Percentiles rank a stretch among this genome's conserved stretches.
Conservation (phyloP, 106 monocot genomes). For the Apostasia ramifera region DNA sequence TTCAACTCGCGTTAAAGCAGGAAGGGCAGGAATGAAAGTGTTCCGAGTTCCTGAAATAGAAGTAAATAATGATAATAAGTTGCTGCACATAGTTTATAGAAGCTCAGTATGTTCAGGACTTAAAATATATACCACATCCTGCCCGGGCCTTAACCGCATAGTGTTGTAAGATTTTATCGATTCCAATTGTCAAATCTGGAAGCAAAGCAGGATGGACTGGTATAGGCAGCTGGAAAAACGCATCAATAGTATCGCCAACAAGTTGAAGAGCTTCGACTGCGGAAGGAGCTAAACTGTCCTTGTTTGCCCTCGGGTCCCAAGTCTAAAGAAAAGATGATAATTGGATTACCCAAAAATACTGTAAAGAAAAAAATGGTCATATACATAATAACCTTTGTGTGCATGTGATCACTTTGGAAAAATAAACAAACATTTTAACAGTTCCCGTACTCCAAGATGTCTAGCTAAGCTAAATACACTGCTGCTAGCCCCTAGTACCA, state of each 20-base stretch:
- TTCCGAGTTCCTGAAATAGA: conserved; percentile 59
- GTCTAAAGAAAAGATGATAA: conserved; percentile 23
- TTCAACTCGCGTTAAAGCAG: conserved; percentile 77
- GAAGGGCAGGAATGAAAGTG: conserved; percentile 66
- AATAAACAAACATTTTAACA: too few relatives aligned
- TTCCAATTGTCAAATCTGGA: conserved; percentile 64
- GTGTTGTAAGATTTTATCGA: conserved; percentile 73
- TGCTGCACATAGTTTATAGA: not conserved
- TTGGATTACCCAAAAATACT: too few relatives aligned
- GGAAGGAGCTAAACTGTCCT: conserved; percentile 72
- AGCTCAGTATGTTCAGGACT: not conserved
- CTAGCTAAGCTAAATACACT: too few relatives aligned
- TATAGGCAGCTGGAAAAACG: conserved; percentile 86
- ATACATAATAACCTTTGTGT: too few relatives aligned
- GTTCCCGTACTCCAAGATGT: too few relatives aligned
- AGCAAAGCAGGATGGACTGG: conserved; percentile 71
- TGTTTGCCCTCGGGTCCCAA: conserved; percentile 85
- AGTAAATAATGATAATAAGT: not conserved
- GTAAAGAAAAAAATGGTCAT: too few relatives aligned
- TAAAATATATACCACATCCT: conserved; percentile 67
- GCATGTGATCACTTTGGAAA: too few relatives aligned
- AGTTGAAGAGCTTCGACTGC: conserved; percentile 60
- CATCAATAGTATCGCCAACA: conserved; percentile 77
- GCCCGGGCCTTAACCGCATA: conserved; percentile 65
- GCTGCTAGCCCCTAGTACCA: too few relatives aligned